Evolutionary conservation across 2,329 filamentous ascomycete species (phyloP), one percentile per base, ranked within the genome.

Genomic region (Botrytis paeoniae): DNA sequence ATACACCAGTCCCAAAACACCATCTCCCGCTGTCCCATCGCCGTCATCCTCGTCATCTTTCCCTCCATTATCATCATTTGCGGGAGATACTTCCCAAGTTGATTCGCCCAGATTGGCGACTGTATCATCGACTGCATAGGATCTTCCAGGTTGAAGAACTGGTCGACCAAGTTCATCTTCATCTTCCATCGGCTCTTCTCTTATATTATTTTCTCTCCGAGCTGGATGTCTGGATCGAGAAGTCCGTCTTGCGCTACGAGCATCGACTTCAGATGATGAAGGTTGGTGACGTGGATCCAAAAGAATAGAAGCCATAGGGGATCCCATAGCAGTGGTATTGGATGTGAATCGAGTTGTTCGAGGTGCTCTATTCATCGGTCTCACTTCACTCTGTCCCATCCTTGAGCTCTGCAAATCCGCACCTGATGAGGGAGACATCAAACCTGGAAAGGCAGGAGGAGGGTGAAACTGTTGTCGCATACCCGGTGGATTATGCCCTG

Each of bases 281-380:
- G 92, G 92, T 74, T 94, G 92, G 75, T 95, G 90, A 79, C 93
- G 92, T 3, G 92, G 89, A 81, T 95, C 92, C 3, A 95, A 84
- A 2, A 95, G 85, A 76, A 93, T 88, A 1, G 92, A 94, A 29
- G 89, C 88, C 86, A 93, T 90, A 7, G 91, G 91, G 16, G 87
- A 78, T 37, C 75, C 76, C 54, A 80, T 75, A 69, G 75, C 51
- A 25, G 74, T 79, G 20, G 74, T 79, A 75, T 75, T 62, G 72
- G 85, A 79, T 66, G 85, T 84, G 69, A 85, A 84, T 35, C 84
- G 83, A 8, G 85, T 82, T 5, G 84, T 84, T 63, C 83, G 82
- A 16, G 45, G 51, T 4, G 81, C 82, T 60, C 85, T 83, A 74
- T 81, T 85, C 74, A 83, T 83, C 54, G 81, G 81, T 75, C 83